Evolutionary conservation across 2,329 filamentous ascomycete genomes (phyloP).

Genomic region (Leptographium wingfieldii): DNA sequence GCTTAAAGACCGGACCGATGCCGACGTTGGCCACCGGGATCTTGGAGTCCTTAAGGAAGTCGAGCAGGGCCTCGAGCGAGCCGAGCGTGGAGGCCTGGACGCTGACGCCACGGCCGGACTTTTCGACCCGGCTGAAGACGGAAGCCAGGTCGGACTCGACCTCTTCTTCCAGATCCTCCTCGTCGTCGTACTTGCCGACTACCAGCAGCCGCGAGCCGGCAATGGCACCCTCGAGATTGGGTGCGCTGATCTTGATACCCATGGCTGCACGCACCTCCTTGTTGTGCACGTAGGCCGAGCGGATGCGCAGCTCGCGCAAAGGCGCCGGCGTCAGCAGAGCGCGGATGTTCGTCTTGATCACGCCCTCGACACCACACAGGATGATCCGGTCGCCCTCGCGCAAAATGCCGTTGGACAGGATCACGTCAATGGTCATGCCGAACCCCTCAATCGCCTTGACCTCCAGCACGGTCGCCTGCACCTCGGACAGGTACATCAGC

Average conservation of each 20-base stretch:
- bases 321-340: constrained; percentile 87
- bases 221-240: constrained; percentile 90
- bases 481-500: constrained; percentile 96
- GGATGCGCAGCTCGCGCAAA: constrained; percentile 86
- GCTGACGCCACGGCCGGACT: constrained; percentile 83
- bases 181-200: constrained; percentile 87
- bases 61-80: constrained; percentile 87
- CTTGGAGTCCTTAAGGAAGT: constrained; percentile 92
- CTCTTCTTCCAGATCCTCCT: constrained; percentile 92
- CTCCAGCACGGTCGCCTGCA: constrained; percentile 94
- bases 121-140: constrained; percentile 82
- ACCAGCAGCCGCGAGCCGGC: constrained; percentile 91
- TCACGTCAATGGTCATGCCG: constrained; percentile 95
- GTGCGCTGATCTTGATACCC: constrained; percentile 97
- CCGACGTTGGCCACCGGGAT: constrained; percentile 96
- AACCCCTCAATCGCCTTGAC: constrained; percentile 99
- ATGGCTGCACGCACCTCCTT: constrained; percentile 97
- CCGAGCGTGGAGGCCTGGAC: constrained; percentile 96
- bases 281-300: constrained; percentile 95
- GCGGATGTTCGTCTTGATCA: constrained; percentile 89
- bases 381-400: constrained; percentile 91
- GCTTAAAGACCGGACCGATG: constrained; percentile 95
- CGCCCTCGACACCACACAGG: constrained; percentile 89
- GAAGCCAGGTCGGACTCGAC: constrained; percentile 90
- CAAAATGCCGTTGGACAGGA: constrained; percentile 89